phyloP scores from a whole-genome alignment of 2,329 filamentous ascomycete genomes.

The Fonsecaea nubica region DNA sequence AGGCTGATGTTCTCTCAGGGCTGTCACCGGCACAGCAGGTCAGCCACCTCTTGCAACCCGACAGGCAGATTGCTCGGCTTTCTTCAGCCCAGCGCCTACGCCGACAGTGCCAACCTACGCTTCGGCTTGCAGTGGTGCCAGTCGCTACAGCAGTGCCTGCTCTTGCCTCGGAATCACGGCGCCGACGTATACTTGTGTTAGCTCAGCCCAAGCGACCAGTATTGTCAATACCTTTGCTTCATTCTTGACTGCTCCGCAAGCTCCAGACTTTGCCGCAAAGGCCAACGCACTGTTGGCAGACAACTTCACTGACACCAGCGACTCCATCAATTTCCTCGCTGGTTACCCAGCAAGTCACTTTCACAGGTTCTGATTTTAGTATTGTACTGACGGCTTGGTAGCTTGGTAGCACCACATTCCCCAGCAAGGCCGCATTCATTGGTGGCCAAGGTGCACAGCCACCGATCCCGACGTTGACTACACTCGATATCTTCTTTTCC shows the following conservation, averaged over 20 bases:
- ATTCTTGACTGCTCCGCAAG: slow-evolving; percentile 30
- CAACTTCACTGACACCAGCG: slow-evolving; percentile 32
- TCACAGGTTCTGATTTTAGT: not conserved
- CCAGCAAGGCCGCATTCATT: slow-evolving; percentile 35
- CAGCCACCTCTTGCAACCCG: slow-evolving; percentile 24
- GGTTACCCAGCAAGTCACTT: slow-evolving; percentile 23
- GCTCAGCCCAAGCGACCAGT: slow-evolving; percentile 17
- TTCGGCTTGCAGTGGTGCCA: slow-evolving; percentile 22
- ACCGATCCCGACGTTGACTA: slow-evolving; percentile 30
- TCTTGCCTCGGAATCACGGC: slow-evolving; percentile 22
- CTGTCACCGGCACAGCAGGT: slow-evolving; percentile 24
- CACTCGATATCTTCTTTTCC: slow-evolving; percentile 35
- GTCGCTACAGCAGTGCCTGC: slow-evolving; percentile 29
- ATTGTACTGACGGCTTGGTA: slow-evolving; percentile 4
- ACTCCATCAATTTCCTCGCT: slow-evolving; percentile 36
- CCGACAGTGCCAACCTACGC: slow-evolving; percentile 28
- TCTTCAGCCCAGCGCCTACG: slow-evolving; percentile 20
- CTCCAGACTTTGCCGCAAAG: slow-evolving; percentile 30
- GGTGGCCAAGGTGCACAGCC: slow-evolving; percentile 32
- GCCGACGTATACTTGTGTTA: slow-evolving; percentile 24
- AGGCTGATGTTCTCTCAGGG: slow-evolving; percentile 16
- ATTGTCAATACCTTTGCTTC: slow-evolving; percentile 32
- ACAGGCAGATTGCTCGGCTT: slow-evolving; percentile 29
- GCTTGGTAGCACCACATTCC: slow-evolving; percentile 24
- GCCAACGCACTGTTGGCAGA: slow-evolving; percentile 33